Conservation (phyloP, 768 basidiomycete genomes). For the Tremella yokohamensis region DNA sequence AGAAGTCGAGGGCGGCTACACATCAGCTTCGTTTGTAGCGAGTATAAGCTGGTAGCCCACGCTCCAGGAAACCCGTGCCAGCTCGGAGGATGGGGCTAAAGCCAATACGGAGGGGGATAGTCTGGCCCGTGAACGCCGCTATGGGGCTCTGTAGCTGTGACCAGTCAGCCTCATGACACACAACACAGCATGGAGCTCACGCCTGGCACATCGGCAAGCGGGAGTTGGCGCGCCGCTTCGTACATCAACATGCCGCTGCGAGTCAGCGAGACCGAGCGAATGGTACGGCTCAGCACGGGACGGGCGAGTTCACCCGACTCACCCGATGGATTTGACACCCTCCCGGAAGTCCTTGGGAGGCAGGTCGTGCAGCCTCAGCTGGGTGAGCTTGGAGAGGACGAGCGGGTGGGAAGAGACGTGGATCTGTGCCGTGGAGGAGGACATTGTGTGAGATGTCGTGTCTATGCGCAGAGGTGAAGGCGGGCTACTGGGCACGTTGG, state of each 20-base stretch:
- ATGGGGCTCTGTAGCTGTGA: constrained; percentile 63
- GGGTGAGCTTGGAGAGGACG: constrained; percentile 39
- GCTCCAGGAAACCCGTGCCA: constrained; percentile 85
- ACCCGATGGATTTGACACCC: constrained; percentile 38
- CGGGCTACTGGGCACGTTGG: too few species aligned
- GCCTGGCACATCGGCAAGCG: constrained; percentile 26
- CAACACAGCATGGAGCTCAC: constrained; percentile 9
- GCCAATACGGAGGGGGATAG: constrained; percentile 72
- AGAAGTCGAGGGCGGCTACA: constrained; percentile 68
- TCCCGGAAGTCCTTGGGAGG: constrained; percentile 43
- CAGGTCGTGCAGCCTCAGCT: constrained; percentile 41
- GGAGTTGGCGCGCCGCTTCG: constrained; percentile 35
- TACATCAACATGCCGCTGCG: constrained; percentile 38
- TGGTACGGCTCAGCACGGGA: neutral
- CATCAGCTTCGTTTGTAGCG: neutral
- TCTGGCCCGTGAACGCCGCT: constrained; percentile 69
- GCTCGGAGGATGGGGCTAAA: constrained; percentile 88
- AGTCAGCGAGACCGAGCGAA: neutral
- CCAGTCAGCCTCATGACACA: neutral
- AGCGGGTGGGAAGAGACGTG: constrained; percentile 39
- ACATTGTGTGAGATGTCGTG: constrained; percentile 1
- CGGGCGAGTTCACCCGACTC: constrained; percentile 9
- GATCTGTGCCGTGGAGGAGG: constrained; percentile 21
- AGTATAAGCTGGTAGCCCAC: constrained; percentile 14
- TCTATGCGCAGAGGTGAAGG: too few species aligned